Base-by-base conservation (phyloP, 345 rosid genomes). In the Eucalyptus brandiana region DNA sequence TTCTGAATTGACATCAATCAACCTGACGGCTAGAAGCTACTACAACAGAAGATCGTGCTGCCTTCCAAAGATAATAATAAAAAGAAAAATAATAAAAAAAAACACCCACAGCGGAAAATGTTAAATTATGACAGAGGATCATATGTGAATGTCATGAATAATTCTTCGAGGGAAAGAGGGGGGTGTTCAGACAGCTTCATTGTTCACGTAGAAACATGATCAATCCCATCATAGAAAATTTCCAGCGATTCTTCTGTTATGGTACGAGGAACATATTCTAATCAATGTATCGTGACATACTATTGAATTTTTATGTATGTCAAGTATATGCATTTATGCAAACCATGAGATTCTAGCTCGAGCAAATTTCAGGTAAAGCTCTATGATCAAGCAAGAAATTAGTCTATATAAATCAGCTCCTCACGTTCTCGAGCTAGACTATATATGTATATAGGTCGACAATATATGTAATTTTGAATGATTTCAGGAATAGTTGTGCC, bases 241-340 rank as follows among this genome's bases (percentile, higher is more conserved):
- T 76, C 9, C 28, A 11, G 83, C 7, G 16, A 40, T 18, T 18
- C 15, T 21, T 37, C 6, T 12, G 28, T 37, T 12, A 10, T 11
- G 42, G 44, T 11, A 69, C 0, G 23, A 53, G 37, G 37, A 8
- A 69, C 26, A 69, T 32, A 69, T 69, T 34, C 44, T 69, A 34
- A 69, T 21, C 42, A 8, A 67, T 67, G 44, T 18, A 24, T 21
- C 1, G 5, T 37, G 18, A 23, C 30, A 10, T 7, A 5, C 5
- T 37, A 10, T 19, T 72, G 83, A 40, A 5, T 72, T 72, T 19
- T 72, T 72, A 37, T 37, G 45, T 37, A 19, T 2, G 4, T 2
- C 28, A 3, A 37, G 15, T 1, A 21, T 4, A 40, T 19, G 15
- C 2, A 21, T 19, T 21, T 21, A 26, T 0, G 2, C 47, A 21